These are phyloP conservation scores for Hordeum vulgare DNA, from an alignment of 176 grass and related monocot species.

Conservation along the genomic window MorexV3_pseudomolecules_assembly NC_058522.1:536732741-536733240, in stretches of 20 bases:
- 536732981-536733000: neutral
- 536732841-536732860: too few relatives aligned
- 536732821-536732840: too few relatives aligned
- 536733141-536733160: neutral
- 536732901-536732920: neutral
- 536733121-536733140: too few relatives aligned
- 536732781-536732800: too few relatives aligned
- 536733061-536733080: neutral
- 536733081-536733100: neutral
- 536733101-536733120: too few relatives aligned
- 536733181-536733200: neutral
- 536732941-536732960: neutral
- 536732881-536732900: neutral
- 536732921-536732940: neutral
- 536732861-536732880: too few relatives aligned
- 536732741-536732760: too few relatives aligned
- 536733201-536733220: too few relatives aligned
- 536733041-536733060: neutral
- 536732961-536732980: neutral
- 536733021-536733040: neutral
- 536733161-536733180: too few relatives aligned
- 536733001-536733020: neutral
- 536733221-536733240: too few relatives aligned
- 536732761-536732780: too few relatives aligned
- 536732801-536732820: too few relatives aligned